Evolutionary conservation across 306 rosid genomes (phyloP), one percentile per base, ranked within the genome.

Genomic region (Luffa acutangula): DNA sequence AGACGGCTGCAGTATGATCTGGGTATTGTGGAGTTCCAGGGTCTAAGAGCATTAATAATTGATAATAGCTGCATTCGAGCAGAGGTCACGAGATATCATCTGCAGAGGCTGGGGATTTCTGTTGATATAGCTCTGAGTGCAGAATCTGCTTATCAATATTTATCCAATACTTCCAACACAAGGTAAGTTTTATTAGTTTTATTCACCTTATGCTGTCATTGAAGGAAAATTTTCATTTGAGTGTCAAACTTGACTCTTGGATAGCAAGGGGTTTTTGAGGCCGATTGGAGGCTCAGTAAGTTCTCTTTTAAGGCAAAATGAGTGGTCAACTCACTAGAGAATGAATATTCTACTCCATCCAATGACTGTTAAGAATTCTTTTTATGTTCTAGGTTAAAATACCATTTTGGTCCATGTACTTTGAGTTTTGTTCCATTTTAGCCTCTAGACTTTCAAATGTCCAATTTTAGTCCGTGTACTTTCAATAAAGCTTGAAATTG

Each of bases 71-170:
- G 82, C 80, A 82, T 88, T 77, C 93, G 90, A 60, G 93, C 94
- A 9, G 96, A 89, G 87, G 97, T 96, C 85, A 93, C 92, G 5
- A 87, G 86, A 84, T 91, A 91, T 85, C 87, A 89, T 83, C 86
- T 96, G 57, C 90, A 77, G 81, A 96, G 99, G 76, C 82, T 96
- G 86, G 97, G 97, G 78, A 88, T 96, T 76, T 87, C 91, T 36
- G 93, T 82, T 12, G 94, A 91, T 84, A 81, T 88, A 60, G 86
- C 82, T 83, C 81, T 49, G 70, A 80, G 90, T 81, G 82, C 87
- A 75, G 85, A 85, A 75, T 89, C 90, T 52, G 89, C 90, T 13
- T 85, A 84, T 82, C 79, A 87, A 79, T 85, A 81, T 85, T 84
- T 89, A 72, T 87, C 91, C 21, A 80, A 80, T 77, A 39, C 89